A percentile compares a stretch with the other conserved stretches of the same genome.
phyloP scores from a whole-genome alignment of 225 moss, liverwort and hornwort genomes.

The Rhytidiadelphus loreus region DNA sequence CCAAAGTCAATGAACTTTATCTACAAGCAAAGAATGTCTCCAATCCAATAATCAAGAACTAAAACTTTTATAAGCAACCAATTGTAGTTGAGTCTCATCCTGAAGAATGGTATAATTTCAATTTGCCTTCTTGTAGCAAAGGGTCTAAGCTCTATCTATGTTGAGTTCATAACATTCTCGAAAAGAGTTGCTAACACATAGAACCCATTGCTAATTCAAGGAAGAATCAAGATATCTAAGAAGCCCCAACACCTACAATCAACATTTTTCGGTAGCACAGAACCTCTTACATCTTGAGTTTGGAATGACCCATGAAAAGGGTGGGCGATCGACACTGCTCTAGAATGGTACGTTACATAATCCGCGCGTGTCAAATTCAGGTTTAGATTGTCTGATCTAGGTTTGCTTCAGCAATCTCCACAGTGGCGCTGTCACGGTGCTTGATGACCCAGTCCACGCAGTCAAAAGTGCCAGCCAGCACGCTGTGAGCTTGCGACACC shows the following conservation, averaged over 20 bases:
- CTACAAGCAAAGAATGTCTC: neutral
- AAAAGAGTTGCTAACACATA: neutral
- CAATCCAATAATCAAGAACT: neutral
- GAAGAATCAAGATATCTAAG: neutral
- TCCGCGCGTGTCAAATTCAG: neutral
- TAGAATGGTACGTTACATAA: neutral
- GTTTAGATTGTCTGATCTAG: neutral
- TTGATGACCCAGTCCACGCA: conserved; percentile 85
- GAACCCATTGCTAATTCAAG: neutral
- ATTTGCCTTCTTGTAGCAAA: neutral
- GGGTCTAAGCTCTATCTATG: neutral
- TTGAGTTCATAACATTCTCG: neutral
- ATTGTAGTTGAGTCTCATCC: neutral
- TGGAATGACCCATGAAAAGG: neutral
- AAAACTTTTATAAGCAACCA: neutral
- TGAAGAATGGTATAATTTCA: neutral
- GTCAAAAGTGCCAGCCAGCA: conserved; percentile 77
- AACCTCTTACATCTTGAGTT: neutral
- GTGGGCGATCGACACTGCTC: neutral
- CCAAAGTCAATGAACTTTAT: neutral
- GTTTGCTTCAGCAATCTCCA: conserved; percentile 20
- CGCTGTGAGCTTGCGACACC: conserved; percentile 85
- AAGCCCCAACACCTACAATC: neutral
- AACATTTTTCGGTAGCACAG: neutral
- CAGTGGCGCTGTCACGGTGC: conserved; percentile 61